phyloP scores from a whole-genome alignment of 1,284 basidiomycete genomes.

The Moniliella sp. region DNA sequence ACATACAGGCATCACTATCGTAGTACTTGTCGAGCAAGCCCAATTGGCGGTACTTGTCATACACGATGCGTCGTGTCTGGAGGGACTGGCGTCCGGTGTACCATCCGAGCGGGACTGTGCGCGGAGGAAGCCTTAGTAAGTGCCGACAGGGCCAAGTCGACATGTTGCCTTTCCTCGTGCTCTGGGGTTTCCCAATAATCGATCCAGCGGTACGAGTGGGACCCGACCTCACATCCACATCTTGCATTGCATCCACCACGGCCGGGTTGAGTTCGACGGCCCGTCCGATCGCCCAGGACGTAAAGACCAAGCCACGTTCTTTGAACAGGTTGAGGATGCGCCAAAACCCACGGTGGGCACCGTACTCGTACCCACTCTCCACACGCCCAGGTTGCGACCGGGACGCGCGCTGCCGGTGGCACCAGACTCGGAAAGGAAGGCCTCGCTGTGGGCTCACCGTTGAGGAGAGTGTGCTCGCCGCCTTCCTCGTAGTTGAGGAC shows the following conservation, averaged over 20 bases:
- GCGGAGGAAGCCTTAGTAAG: conserved; percentile 19
- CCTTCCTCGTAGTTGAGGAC: conserved; percentile 36
- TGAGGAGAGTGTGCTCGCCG: conserved; percentile 29
- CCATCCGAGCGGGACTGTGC: conserved; percentile 33
- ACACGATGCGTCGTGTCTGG: conserved; percentile 27
- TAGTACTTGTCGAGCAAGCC: conserved; percentile 18
- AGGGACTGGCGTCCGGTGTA: conserved; percentile 34
- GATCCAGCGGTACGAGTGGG: conserved; percentile 34
- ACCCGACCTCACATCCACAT: conserved; percentile 32
- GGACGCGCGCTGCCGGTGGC: conserved; percentile 10
- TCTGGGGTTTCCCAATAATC: conserved; percentile 27
- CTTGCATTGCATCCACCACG: conserved; percentile 25
- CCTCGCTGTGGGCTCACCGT: conserved; percentile 28
- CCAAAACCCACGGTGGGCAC: conserved; percentile 35
- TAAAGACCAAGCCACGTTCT: conserved; percentile 23
- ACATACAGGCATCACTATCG: conserved; percentile 18
- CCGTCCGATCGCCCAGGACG: conserved; percentile 32
- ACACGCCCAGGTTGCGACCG: conserved; percentile 27
- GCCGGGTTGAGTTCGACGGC: conserved; percentile 33
- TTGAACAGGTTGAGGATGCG: conserved; percentile 33
- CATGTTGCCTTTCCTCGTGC: conserved; percentile 27
- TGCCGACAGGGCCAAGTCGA: conserved; percentile 26
- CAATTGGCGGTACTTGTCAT: conserved; percentile 19
- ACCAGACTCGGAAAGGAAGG: conserved; percentile 30
- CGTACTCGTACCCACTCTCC: conserved; percentile 35